Evolutionary conservation across 129 eudicot genomes (phyloP).

Genomic region (Pittosporum tobira): DNA sequence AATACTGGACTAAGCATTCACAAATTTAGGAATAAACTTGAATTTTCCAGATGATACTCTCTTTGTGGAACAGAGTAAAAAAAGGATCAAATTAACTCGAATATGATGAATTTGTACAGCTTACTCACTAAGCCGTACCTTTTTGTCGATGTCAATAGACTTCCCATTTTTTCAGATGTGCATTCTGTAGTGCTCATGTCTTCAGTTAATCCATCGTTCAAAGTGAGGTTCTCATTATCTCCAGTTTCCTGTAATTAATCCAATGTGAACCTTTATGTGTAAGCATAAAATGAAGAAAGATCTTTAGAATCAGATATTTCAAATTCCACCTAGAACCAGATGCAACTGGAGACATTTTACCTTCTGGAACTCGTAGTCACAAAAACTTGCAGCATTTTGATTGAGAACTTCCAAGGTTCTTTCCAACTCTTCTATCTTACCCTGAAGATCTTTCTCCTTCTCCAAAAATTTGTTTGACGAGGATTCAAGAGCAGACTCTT

Average conservation of each 20-base stretch:
- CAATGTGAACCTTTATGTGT: background rate
- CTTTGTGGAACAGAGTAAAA: background rate
- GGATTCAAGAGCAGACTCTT: constrained; percentile 53
- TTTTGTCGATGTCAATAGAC: background rate
- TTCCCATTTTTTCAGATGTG: constrained; percentile 2
- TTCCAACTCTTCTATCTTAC: constrained; percentile 52
- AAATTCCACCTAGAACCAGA: background rate
- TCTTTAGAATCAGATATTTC: background rate
- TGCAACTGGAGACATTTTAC: constrained; percentile 9
- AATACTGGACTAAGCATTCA: too few relatives aligned
- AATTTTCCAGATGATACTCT: too few relatives aligned
- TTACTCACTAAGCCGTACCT: background rate
- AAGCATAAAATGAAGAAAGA: background rate
- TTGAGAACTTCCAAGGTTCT: constrained; percentile 36
- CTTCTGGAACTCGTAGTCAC: constrained; percentile 12
- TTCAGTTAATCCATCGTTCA: background rate
- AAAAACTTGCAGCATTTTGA: constrained; percentile 22
- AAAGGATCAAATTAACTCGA: background rate
- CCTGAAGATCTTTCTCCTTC: constrained; percentile 70
- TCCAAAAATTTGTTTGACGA: constrained; percentile 55
- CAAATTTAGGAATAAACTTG: background rate
- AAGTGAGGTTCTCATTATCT: background rate
- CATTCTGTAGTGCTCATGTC: constrained; percentile 11
- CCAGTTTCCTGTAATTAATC: constrained; percentile 28
- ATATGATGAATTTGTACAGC: background rate